A percentile compares a stretch with the other conserved stretches of the same genome.
Evolutionary conservation across 2,329 filamentous ascomycete genomes (phyloP).

Genomic region (Phialophora chinensis): DNA sequence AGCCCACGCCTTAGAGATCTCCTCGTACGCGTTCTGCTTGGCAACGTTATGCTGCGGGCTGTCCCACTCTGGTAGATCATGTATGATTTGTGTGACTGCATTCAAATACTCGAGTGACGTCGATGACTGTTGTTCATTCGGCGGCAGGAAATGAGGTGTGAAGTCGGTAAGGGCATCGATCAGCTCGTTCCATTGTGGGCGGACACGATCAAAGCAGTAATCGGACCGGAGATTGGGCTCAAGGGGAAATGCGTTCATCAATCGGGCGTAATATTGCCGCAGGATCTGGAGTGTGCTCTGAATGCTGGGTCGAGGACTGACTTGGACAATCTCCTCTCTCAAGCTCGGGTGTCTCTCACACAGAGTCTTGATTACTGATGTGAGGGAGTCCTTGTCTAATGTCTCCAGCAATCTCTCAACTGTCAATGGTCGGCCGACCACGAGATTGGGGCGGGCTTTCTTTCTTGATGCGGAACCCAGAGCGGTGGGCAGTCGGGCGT

Average conservation of each 20-base stretch:
- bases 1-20: slow-evolving; percentile 92
- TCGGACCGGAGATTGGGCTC: slow-evolving; percentile 84
- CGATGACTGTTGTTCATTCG: slow-evolving; percentile 82
- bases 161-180: slow-evolving; percentile 92
- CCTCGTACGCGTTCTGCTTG: slow-evolving; percentile 95
- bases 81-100: slow-evolving; percentile 85
- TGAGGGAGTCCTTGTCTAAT: slow-evolving; percentile 81
- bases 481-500: slow-evolving; percentile 72
- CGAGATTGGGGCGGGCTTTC: slow-evolving; percentile 69
- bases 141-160: slow-evolving; percentile 92
- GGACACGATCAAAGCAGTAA: slow-evolving; percentile 93
- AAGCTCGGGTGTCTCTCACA: slow-evolving; percentile 89
- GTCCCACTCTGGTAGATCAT: slow-evolving; percentile 89
- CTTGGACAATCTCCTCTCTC: slow-evolving; percentile 79
- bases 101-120: slow-evolving; percentile 87
- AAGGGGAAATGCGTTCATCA: slow-evolving; percentile 81
- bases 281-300: slow-evolving; percentile 80
- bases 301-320: slow-evolving; percentile 86
- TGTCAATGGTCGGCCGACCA: slow-evolving; percentile 67
- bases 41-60: slow-evolving; percentile 86
- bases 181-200: slow-evolving; percentile 76
- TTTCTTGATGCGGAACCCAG: slow-evolving; percentile 73
- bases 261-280: slow-evolving; percentile 76
- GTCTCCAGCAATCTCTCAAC: slow-evolving; percentile 88
- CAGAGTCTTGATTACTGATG: slow-evolving; percentile 84